phyloP scores from a whole-genome alignment of 306 rosid genomes.

The Pyrus pyrifolia region DNA sequence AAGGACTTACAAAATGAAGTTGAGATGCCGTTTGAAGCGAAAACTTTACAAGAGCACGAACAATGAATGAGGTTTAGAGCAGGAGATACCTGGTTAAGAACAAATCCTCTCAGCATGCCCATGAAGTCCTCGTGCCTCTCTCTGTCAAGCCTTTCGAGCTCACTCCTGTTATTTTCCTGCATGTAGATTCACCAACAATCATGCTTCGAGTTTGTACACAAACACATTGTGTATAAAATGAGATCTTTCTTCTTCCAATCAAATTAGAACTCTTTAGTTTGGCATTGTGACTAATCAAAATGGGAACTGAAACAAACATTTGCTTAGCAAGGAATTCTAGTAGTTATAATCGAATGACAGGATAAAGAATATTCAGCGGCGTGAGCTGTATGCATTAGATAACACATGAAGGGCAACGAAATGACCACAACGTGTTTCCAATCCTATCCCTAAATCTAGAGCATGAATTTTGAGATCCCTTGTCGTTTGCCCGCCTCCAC shows the following conservation, averaged over 20 bases:
- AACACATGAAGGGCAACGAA: background rate
- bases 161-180: slow-evolving; percentile 84
- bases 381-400: background rate
- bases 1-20: background rate
- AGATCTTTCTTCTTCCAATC: background rate
- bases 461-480: background rate
- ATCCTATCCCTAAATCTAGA: background rate
- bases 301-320: background rate
- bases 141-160: slow-evolving; percentile 79
- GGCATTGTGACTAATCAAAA: background rate
- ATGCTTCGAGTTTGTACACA: background rate
- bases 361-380: background rate
- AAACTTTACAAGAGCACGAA: background rate
- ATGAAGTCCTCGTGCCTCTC: slow-evolving; percentile 72
- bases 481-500: too few species aligned
- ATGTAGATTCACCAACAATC: background rate
- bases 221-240: background rate
- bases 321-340: background rate
- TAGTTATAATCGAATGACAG: background rate
- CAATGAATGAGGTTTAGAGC: background rate
- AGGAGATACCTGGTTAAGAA: slow-evolving; percentile 31
- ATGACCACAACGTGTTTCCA: background rate
- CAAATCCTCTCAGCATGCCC: slow-evolving; percentile 80
- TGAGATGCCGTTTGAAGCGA: background rate
- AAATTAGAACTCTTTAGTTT: background rate